Conservation (phyloP, 495 filamentous ascomycete species). For the Hypomontagnella submonticulosa region DNA sequence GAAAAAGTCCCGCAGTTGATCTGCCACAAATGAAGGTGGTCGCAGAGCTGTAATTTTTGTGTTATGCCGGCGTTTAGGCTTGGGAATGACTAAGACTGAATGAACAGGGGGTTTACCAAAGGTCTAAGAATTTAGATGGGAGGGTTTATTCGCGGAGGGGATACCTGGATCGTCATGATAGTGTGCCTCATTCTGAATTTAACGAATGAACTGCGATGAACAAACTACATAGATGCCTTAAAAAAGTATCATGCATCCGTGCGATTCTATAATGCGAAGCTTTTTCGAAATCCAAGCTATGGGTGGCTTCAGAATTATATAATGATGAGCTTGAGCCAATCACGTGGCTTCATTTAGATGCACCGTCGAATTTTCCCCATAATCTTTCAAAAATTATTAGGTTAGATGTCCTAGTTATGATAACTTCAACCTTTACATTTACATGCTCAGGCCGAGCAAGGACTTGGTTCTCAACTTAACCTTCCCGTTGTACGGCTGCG, state of each 20-base stretch:
- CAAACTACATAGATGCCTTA: neutral
- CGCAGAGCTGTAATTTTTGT: constrained; percentile 29
- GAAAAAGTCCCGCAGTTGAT: constrained; percentile 9
- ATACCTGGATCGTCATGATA: constrained; percentile 40
- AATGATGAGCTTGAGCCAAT: constrained; percentile 26
- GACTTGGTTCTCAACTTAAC: neutral
- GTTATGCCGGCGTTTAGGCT: constrained; percentile 48
- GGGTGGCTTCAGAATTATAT: neutral
- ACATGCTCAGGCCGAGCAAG: neutral
- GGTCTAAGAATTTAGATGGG: constrained; percentile 10
- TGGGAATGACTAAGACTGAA: constrained; percentile 43
- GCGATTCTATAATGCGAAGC: too few relatives aligned
- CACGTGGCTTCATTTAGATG: constrained; percentile 31
- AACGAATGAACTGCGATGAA: constrained; percentile 31
- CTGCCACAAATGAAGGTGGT: constrained; percentile 6
- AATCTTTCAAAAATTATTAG: neutral
- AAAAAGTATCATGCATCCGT: too few relatives aligned
- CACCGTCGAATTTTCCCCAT: constrained; percentile 14
- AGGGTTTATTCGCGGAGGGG: constrained; percentile 16
- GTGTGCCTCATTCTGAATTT: constrained; percentile 30
- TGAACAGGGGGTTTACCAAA: constrained; percentile 25
- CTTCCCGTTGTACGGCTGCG: constrained; percentile 6
- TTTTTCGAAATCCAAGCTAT: too few relatives aligned
- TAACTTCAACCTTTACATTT: neutral
- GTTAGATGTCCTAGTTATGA: too few relatives aligned